Evolutionary conservation across 768 basidiomycete species (phyloP).

Genomic region (Russula ochroleuca): DNA sequence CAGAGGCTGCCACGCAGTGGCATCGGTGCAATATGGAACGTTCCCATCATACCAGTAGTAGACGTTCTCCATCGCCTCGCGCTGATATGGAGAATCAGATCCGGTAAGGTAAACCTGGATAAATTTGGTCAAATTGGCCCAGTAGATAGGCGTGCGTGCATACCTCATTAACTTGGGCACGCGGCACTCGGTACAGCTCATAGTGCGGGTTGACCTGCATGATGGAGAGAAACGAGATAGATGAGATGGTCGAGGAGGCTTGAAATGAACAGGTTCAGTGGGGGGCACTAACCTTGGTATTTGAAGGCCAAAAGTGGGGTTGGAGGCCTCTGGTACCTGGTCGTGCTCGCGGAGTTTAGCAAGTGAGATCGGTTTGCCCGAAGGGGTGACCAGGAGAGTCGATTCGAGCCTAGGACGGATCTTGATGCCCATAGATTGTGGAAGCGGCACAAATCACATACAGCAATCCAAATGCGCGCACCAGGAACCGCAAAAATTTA

Average conservation of each 20-base stretch:
- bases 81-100: neutral
- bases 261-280: constrained; percentile 3
- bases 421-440: constrained; percentile 13
- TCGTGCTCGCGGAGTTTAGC: constrained; percentile 16
- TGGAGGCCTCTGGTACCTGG: constrained; percentile 13
- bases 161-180: constrained; percentile 14
- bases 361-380: constrained; percentile 1
- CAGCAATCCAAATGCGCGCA: neutral
- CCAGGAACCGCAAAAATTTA: constrained; percentile 18
- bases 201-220: constrained; percentile 10
- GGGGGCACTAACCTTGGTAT: constrained; percentile 8
- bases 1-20: constrained; percentile 8
- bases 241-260: neutral
- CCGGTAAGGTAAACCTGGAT: constrained; percentile 16
- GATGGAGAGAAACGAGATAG: neutral
- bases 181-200: neutral
- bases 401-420: constrained; percentile 2
- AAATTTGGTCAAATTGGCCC: constrained; percentile 21
- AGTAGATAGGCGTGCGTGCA: constrained; percentile 5
- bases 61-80: constrained; percentile 17
- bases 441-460: neutral
- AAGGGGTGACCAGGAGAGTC: neutral
- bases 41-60: constrained; percentile 24
- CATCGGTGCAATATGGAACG: constrained; percentile 20
- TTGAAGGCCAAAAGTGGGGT: constrained; percentile 25